A percentile compares a stretch with the other conserved stretches of the same genome.
Conservation (phyloP, 805 yeast species). For the Ogataea trehalophila region DNA sequence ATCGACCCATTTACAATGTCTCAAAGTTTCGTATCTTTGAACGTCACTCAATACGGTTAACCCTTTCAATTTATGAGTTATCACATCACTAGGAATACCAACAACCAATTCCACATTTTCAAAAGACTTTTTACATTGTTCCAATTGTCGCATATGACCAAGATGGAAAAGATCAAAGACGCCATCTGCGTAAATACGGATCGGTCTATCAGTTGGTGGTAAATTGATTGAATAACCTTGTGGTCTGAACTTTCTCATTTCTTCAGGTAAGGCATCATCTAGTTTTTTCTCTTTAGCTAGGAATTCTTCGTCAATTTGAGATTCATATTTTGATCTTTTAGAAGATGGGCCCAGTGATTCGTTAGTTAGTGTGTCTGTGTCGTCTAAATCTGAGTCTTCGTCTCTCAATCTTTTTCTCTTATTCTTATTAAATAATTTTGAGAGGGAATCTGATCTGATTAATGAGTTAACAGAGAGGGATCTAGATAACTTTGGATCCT, state of each 20-base stretch:
- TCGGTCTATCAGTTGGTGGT: conserved; percentile 83
- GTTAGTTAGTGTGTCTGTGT: conserved; percentile 2
- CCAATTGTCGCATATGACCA: conserved; percentile 97
- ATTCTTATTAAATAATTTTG: conserved; percentile 19
- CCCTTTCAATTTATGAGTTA: conserved; percentile 90
- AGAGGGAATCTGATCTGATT: conserved; percentile 19
- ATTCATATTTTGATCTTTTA: conserved; percentile 4
- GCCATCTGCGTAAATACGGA: conserved; percentile 97
- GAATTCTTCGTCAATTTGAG: conserved; percentile 25
- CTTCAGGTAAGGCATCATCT: conserved; percentile 63
- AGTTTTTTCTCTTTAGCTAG: conserved; percentile 48
- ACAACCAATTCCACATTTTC: conserved; percentile 81
- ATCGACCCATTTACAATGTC: conserved; percentile 96
- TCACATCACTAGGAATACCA: conserved; percentile 86
- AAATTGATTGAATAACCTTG: conserved; percentile 69
- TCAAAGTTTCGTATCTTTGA: conserved; percentile 86
- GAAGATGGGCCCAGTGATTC: conserved; percentile 6
- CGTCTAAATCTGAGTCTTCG: conserved; percentile 10
- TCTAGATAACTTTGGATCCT: conserved; percentile 4
- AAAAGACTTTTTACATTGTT: conserved; percentile 91
- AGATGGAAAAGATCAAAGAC: conserved; percentile 94
- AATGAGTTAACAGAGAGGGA: conserved; percentile 15
- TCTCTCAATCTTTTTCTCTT: conserved; percentile 12
- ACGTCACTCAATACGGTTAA: conserved; percentile 83
- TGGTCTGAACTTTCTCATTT: conserved; percentile 74